Conservation (phyloP, 1,284 basidiomycete genomes). For the Trametes hirsuta region DNA sequence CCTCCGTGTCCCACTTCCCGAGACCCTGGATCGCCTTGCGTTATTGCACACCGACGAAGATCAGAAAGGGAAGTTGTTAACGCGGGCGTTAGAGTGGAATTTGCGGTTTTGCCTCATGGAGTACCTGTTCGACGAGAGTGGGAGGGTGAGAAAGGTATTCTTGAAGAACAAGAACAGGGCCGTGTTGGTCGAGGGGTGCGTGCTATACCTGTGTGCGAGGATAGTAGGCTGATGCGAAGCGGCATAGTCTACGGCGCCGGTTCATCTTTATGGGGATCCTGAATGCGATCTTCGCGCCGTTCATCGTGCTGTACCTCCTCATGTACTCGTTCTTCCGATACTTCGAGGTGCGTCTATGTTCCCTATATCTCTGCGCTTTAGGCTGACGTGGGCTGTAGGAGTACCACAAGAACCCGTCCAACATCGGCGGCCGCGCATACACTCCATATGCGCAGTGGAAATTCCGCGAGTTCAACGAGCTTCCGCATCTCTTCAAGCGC, state of each 20-base stretch:
- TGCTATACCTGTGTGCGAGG: not conserved
- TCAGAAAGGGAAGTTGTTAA: conserved; percentile 77
- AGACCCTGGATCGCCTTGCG: conserved; percentile 49
- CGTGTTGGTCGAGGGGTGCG: conserved; percentile 84
- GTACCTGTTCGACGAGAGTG: conserved; percentile 88
- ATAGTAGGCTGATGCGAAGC: not conserved
- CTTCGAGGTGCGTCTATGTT: conserved; percentile 75
- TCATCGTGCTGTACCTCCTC: conserved; percentile 95
- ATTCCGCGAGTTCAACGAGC: conserved; percentile 98
- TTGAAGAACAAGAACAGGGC: conserved; percentile 81
- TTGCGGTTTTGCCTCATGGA: conserved; percentile 93
- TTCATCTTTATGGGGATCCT: conserved; percentile 97
- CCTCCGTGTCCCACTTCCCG: conserved; percentile 80
- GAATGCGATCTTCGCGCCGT: conserved; percentile 94
- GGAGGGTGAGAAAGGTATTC: conserved; percentile 89
- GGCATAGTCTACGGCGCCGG: conserved; percentile 72
- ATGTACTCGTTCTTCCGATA: conserved; percentile 99
- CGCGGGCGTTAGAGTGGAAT: conserved; percentile 95
- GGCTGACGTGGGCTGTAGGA: conserved; percentile 58
- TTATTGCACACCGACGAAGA: conserved; percentile 47
- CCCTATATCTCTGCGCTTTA: not conserved
- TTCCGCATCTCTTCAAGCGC: conserved; percentile 90
- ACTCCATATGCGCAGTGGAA: conserved; percentile 98
- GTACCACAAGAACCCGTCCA: conserved; percentile 97
- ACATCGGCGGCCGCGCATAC: conserved; percentile 90